Evolutionary conservation across 108 stramenopile genomes (phyloP).

Genomic region (Nitzschia sp.): DNA sequence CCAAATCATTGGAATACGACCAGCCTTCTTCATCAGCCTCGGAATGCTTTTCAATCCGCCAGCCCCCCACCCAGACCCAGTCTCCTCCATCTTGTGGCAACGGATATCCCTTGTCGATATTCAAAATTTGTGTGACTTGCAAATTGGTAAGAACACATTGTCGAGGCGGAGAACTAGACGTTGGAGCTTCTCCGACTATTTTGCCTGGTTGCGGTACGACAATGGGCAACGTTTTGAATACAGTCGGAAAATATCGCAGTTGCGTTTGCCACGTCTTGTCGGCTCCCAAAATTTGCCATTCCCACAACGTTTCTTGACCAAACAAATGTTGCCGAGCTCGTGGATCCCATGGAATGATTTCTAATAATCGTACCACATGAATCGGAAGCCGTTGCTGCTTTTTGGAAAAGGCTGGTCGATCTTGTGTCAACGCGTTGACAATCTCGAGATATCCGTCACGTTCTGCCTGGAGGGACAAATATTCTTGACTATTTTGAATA

Average conservation of each 20-base stretch:
- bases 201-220: slow-evolving; percentile 29
- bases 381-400: slow-evolving; percentile 35
- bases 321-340: slow-evolving; percentile 42
- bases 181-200: slow-evolving; percentile 30
- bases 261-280: slow-evolving; percentile 46
- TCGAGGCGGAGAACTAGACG: slow-evolving; percentile 30
- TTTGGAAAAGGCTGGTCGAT: slow-evolving; percentile 43
- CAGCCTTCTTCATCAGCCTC: slow-evolving; percentile 53
- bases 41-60: slow-evolving; percentile 47
- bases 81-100: slow-evolving; percentile 55
- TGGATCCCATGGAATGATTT: slow-evolving; percentile 66
- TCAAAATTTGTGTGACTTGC: slow-evolving; percentile 32
- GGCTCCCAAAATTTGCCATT: slow-evolving; percentile 58
- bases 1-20: slow-evolving; percentile 45
- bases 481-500: slow-evolving; percentile 16
- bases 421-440: slow-evolving; percentile 52
- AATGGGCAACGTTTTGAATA: slow-evolving; percentile 51
- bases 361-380: slow-evolving; percentile 56
- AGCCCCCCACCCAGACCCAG: slow-evolving; percentile 60
- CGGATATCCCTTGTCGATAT: slow-evolving; percentile 56
- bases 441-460: slow-evolving; percentile 47
- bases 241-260: slow-evolving; percentile 37
- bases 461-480: slow-evolving; percentile 37
- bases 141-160: slow-evolving; percentile 53
- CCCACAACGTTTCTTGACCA: slow-evolving; percentile 51